phyloP scores from a whole-genome alignment of 495 filamentous ascomycete genomes.

The Daldinia grandis region DNA sequence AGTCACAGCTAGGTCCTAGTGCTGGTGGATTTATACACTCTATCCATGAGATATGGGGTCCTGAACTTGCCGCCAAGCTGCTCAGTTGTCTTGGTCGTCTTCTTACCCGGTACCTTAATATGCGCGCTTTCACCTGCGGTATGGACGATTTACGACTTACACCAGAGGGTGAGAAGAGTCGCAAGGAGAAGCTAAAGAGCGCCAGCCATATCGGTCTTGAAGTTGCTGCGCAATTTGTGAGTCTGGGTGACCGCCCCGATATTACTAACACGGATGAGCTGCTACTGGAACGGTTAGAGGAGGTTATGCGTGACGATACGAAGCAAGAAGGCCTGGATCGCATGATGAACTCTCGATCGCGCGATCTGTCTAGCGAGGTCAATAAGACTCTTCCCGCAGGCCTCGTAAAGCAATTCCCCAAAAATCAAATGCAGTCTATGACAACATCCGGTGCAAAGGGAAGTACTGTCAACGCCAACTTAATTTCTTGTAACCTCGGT shows the following conservation, averaged over 20 bases:
- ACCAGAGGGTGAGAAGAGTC: slow-evolving; percentile 74
- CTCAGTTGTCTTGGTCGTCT: slow-evolving; percentile 90
- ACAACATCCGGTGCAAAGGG: slow-evolving; percentile 97
- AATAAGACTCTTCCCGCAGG: slow-evolving; percentile 78
- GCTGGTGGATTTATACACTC: slow-evolving; percentile 90
- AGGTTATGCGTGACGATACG: slow-evolving; percentile 86
- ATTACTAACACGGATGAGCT: slow-evolving; percentile 69
- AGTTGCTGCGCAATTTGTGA: slow-evolving; percentile 90
- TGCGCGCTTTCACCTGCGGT: slow-evolving; percentile 95
- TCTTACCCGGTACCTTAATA: slow-evolving; percentile 87
- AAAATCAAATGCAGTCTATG: slow-evolving; percentile 99
- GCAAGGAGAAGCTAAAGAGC: slow-evolving; percentile 73
- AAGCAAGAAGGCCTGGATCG: slow-evolving; percentile 90
- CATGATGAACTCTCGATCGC: slow-evolving; percentile 77
- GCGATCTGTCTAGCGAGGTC: slow-evolving; percentile 77
- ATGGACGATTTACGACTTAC: slow-evolving; percentile 96
- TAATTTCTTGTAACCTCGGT: slow-evolving; percentile 96
- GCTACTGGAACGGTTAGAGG: slow-evolving; percentile 79
- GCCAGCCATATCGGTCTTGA: slow-evolving; percentile 79
- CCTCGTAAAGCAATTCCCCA: slow-evolving; percentile 89
- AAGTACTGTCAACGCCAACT: slow-evolving; percentile 88
- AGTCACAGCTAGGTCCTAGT: slow-evolving; percentile 89
- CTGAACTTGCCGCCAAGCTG: slow-evolving; percentile 81
- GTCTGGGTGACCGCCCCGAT: slow-evolving; percentile 70
- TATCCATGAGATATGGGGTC: slow-evolving; percentile 92